Conservation (phyloP, 2,329 filamentous ascomycete genomes). For the Talaromyces marneffei region DNA sequence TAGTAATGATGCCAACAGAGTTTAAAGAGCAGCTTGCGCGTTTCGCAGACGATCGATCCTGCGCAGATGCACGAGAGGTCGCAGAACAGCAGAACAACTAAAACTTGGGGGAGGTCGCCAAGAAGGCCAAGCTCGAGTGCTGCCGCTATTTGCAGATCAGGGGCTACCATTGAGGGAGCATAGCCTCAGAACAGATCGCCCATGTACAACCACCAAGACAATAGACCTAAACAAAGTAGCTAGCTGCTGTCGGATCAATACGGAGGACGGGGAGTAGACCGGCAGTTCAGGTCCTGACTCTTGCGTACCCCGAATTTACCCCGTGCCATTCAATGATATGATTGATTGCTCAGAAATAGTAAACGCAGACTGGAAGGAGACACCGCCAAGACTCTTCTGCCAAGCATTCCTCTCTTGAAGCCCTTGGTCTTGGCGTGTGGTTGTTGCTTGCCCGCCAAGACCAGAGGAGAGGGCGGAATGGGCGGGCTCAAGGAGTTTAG, state of each 20-base stretch:
- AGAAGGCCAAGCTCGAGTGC: conserved; percentile 5
- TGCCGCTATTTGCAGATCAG: conserved; percentile 13
- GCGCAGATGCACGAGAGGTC: neutral
- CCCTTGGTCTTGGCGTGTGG: conserved; percentile 6
- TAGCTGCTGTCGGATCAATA: neutral
- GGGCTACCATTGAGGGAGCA: conserved; percentile 6
- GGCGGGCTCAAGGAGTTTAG: neutral
- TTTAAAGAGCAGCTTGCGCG: neutral
- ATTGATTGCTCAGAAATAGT: neutral
- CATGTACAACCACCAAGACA: conserved; percentile 6
- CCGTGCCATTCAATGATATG: neutral
- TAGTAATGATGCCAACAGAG: neutral
- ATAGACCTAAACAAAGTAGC: neutral
- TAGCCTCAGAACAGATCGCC: conserved; percentile 5
- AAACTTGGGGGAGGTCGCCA: conserved; percentile 1
- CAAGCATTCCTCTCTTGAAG: conserved; percentile 13
- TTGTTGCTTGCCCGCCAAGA: neutral
- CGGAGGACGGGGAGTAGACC: neutral
- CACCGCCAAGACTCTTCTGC: conserved; percentile 10
- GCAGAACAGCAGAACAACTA: neutral
- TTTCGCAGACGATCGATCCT: neutral
- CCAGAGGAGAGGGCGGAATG: conserved; percentile 7
- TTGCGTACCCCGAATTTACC: neutral
- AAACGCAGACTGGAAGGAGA: neutral
- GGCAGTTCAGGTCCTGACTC: neutral